Conservation (phyloP, 108 stramenopile species). For the Cyclotella sp. region DNA sequence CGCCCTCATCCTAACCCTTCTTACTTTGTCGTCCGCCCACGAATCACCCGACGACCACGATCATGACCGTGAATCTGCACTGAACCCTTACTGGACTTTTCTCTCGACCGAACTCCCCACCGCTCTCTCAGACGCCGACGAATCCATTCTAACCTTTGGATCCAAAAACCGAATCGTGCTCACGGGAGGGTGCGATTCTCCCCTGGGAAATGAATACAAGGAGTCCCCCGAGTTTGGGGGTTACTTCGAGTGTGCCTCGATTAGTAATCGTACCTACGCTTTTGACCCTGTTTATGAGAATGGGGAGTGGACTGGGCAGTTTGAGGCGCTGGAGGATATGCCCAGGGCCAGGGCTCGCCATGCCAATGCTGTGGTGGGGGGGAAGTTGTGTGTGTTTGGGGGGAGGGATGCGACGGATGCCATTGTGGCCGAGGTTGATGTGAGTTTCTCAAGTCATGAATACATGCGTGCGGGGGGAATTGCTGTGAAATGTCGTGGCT, state of each 20-base stretch:
- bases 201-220: constrained; percentile 35
- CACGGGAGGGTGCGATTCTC: constrained; percentile 64
- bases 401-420: constrained; percentile 56
- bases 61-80: background rate
- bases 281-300: constrained; percentile 22
- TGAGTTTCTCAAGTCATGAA: background rate
- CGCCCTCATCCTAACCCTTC: constrained; percentile 20
- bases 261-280: constrained; percentile 17
- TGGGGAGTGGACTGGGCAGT: constrained; percentile 26
- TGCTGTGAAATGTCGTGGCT: background rate
- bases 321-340: constrained; percentile 48
- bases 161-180: constrained; percentile 21
- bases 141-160: constrained; percentile 7
- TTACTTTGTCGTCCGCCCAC: constrained; percentile 1
- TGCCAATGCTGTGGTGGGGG: constrained; percentile 37
- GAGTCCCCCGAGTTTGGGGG: constrained; percentile 20
- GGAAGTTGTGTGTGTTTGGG: constrained; percentile 57
- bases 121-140: constrained; percentile 25
- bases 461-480: background rate
- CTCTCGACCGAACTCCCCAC: constrained; percentile 19
- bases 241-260: constrained; percentile 25
- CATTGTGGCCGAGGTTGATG: constrained; percentile 61
- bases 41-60: background rate
- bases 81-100: constrained; percentile 20
- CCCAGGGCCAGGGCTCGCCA: constrained; percentile 64